phyloP scores from a whole-genome alignment of 257 asterid species.

The Verbascum thapsus region DNA sequence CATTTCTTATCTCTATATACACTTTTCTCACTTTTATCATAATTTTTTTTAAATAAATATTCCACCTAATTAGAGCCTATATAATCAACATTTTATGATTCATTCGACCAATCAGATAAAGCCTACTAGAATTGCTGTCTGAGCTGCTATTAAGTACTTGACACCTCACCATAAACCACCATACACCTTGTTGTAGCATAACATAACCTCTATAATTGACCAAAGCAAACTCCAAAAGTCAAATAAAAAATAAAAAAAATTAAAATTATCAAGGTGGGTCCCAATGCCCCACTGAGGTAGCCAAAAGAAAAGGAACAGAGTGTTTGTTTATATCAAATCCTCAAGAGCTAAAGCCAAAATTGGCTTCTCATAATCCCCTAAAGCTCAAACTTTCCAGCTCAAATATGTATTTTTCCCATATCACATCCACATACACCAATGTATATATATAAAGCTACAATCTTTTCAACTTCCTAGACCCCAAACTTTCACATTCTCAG shows the following conservation, averaged over 20 bases:
- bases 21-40: no score
- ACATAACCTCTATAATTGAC: background rate
- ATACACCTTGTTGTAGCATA: background rate
- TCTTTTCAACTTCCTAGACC: background rate
- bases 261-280: background rate
- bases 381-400: constrained; percentile 35
- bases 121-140: no score
- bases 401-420: constrained; percentile 23
- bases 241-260: background rate
- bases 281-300: background rate
- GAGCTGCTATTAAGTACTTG: no score
- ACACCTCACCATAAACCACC: background rate
- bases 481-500: constrained; percentile 6
- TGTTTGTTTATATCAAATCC: constrained; percentile 40
- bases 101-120: no score
- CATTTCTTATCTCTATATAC: no score
- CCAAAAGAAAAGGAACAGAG: constrained; percentile 4
- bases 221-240: background rate
- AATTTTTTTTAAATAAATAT: no score
- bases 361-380: constrained; percentile 52
- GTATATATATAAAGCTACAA: background rate
- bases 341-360: constrained; percentile 43
- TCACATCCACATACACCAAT: constrained; percentile 16
- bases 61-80: no score
- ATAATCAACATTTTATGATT: no score